These are phyloP conservation scores for Pulveroboletus sp. DNA, from an alignment of 768 basidiomycete genomes.

Conservation along the genomic window DNA sequence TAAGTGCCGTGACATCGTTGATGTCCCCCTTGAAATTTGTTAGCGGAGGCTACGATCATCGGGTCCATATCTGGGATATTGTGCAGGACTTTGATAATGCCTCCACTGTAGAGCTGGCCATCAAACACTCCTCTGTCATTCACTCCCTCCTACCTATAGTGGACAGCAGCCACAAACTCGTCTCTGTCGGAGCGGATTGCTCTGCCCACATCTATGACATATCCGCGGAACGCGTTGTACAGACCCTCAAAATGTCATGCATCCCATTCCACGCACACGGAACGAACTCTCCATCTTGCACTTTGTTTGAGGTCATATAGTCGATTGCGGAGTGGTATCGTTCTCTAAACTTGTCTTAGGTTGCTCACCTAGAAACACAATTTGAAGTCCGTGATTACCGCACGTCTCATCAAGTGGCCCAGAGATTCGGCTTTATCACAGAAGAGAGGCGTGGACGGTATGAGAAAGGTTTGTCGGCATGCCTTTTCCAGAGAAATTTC, in stretches of 20 bases:
- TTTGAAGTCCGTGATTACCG: constrained; percentile 52
- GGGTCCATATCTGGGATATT: constrained; percentile 47
- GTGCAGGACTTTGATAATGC: constrained; percentile 32
- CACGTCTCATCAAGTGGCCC: constrained; percentile 32
- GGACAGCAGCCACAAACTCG: constrained; percentile 46
- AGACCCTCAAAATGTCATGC: constrained; percentile 41
- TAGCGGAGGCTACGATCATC: constrained; percentile 49
- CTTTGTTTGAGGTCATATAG: constrained; percentile 41
- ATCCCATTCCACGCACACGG: constrained; percentile 42
- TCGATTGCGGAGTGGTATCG: not conserved
- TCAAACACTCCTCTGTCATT: constrained; percentile 43
- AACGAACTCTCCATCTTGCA: constrained; percentile 37
- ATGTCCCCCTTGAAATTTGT: constrained; percentile 42
- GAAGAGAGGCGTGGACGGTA: constrained; percentile 40
- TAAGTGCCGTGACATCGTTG: constrained; percentile 42
- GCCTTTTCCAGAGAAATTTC: constrained; percentile 5
- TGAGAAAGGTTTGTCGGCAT: constrained; percentile 39
- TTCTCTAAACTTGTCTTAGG: constrained; percentile 26
- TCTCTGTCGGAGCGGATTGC: constrained; percentile 49
- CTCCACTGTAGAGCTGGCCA: constrained; percentile 30
- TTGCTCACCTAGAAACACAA: constrained; percentile 49
- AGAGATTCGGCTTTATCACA: constrained; percentile 44
- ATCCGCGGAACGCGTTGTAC: constrained; percentile 41
- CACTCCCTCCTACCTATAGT: constrained; percentile 42
- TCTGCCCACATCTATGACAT: constrained; percentile 45